Evolutionary conservation across 192 early-diverging fungal genomes (phyloP).

Genomic region (Diversispora eburnea): DNA sequence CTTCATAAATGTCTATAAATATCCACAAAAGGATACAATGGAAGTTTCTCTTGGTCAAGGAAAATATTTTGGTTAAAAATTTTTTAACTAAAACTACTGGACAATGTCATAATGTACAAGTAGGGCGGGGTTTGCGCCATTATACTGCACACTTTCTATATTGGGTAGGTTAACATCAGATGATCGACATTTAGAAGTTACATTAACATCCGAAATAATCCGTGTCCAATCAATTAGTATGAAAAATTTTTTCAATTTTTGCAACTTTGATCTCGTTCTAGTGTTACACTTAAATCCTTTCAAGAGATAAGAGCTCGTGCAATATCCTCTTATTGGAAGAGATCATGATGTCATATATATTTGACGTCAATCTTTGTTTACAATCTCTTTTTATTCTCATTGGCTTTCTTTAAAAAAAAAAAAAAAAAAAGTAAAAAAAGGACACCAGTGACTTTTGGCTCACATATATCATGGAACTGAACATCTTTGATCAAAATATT

Average conservation of each 20-base stretch:
- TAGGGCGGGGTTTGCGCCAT: neutral
- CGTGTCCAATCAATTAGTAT: neutral
- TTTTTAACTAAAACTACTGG: no score
- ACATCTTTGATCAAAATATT: conserved; percentile 2
- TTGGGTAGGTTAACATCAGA: conserved; percentile 2
- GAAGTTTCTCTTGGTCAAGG: no score
- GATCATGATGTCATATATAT: conserved; percentile 21
- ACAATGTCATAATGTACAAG: no score
- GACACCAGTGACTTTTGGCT: neutral
- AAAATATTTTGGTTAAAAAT: no score
- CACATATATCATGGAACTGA: conserved; percentile 15
- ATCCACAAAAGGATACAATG: no score
- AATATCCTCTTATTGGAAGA: conserved; percentile 15
- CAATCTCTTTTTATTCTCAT: neutral
- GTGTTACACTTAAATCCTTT: neutral
- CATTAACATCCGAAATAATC: conserved; percentile 3
- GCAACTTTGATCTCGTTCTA: conserved; percentile 13
- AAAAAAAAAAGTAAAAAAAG: conserved; percentile 21
- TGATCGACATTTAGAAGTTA: conserved; percentile 12
- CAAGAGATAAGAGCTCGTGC: conserved; percentile 19
- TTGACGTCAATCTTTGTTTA: conserved; percentile 17
- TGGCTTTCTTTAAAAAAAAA: conserved; percentile 9
- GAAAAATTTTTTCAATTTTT: neutral
- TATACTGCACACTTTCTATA: conserved; percentile 3
- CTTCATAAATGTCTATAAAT: no score